Evolutionary conservation across 2,329 filamentous ascomycete genomes (phyloP), one percentile per base, ranked within the genome.

Genomic region (Akanthomyces muscarius): DNA sequence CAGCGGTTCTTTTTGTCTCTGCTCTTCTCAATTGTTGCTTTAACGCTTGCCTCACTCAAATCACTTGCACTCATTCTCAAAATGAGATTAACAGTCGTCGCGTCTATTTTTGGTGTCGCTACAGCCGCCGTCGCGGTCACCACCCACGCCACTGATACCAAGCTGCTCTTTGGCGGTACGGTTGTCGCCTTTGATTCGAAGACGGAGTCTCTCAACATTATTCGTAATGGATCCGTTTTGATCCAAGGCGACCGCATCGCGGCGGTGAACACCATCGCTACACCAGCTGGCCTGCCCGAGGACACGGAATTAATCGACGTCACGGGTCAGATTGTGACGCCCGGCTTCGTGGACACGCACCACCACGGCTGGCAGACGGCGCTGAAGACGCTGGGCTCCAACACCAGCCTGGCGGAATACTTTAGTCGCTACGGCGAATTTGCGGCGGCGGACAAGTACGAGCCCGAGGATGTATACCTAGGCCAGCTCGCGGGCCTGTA

Each of bases 271-370:
- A n/a, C 5, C n/a, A 30, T 16, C 5, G 11, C 23, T 13, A 16
- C 4, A 21, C 38, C 25, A 4, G 23, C 10, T 5, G 18, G 28
- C 18, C 47, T 61, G 13, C 47, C 48, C 23, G 13, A 11, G 3
- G 30, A 30, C 16, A 45, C 54, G n/a, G 74, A 82, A 57, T 65
- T 78, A 1, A 71, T 85, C n/a, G 78, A 86, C 65, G 78, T 77
- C 45, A 76, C 75, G 0, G 74, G 78, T 59, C 81, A 83, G 67
- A 85, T 85, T 63, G 74, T 85, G 58, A 78, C 77, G 0, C 81
- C 83, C 0, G 83, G 84, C 10, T 85, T 86, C 69, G 74, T 86
- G 63, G 81, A 86, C 69, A 85, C 82, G 0, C 83, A 86, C 66
- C 78, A 79, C 1, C 81, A 84, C 65, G 76, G 78, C 0, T 85